Evolutionary conservation across 345 rosid species (phyloP), one percentile per base, ranked within the genome.

Genomic region (Raphanus sativus): DNA sequence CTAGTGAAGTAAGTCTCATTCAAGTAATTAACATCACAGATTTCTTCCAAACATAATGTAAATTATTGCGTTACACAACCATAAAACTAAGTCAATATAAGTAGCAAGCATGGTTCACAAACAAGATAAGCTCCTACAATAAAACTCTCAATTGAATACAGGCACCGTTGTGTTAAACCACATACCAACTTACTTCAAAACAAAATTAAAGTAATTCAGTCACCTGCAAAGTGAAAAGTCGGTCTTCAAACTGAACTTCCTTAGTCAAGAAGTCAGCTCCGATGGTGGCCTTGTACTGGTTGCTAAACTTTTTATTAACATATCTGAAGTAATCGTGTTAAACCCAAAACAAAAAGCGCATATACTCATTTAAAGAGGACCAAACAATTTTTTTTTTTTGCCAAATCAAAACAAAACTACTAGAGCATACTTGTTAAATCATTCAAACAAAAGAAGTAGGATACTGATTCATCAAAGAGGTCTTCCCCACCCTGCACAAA

Each of bases 391-490:
- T 34, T 12, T 30, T 16, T 58, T 5, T 25, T n/a, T n/a, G n/a
- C n/a, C n/a, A n/a, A n/a, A n/a, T 36, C 32, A 4, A 36, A n/a
- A 56, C 48, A 50, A 45, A n/a, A 26, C 10, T 16, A 40, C 5
- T 25, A 7, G 4, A 75, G 29, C 28, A 65, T 54, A 63, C 0
- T 73, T 50, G 13, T 48, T 63, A 65, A 16, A 21, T 6, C 28
- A 61, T 42, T 65, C 17, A 55, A 65, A 52, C 55, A 50, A 74
- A n/a, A 74, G 28, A 67, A 34, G n/a, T 54, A 82, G 90, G 89
- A 82, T 91, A 95, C 94, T 92, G 99, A 79, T 92, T 95, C 98
- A 95, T 95, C 91, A 91, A 85, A 10, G 97, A 95, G 50, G 97
- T 95, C 88, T 91, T 95, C 60, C 99, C 97, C 8, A 95, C 99